phyloP scores from a whole-genome alignment of 768 basidiomycete species.

The Leccinum barrowsii region DNA sequence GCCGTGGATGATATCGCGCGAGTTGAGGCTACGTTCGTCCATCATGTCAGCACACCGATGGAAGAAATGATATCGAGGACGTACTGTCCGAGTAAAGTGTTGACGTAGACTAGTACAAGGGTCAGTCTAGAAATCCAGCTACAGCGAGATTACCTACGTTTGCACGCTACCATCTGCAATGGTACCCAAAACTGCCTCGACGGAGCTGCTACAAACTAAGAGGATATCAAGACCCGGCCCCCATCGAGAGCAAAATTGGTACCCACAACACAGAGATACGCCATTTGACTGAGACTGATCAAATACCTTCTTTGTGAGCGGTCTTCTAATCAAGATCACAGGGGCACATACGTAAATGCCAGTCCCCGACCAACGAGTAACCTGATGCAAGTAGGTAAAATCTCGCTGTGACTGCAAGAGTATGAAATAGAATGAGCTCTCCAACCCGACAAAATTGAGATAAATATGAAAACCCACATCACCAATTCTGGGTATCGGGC shows the following conservation, averaged over 20 bases:
- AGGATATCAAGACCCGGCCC: background rate
- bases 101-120: slow-evolving; percentile 24
- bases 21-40: slow-evolving; percentile 22
- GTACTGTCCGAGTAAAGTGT: slow-evolving; percentile 26
- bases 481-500: slow-evolving; percentile 12
- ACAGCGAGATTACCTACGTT: slow-evolving; percentile 10
- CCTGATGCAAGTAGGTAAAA: background rate
- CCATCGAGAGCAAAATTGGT: background rate
- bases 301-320: background rate
- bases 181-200: slow-evolving; percentile 23
- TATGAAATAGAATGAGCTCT: background rate
- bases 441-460: background rate
- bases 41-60: background rate
- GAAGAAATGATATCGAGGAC: background rate
- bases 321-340: background rate
- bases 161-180: slow-evolving; percentile 27
- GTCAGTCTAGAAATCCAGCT: background rate
- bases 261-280: slow-evolving; percentile 22
- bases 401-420: slow-evolving; percentile 11
- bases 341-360: slow-evolving; percentile 21
- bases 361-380: slow-evolving; percentile 21
- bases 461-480: slow-evolving; percentile 12
- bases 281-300: slow-evolving; percentile 17
- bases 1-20: slow-evolving; percentile 16
- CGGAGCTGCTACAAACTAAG: slow-evolving; percentile 24